phyloP scores from a whole-genome alignment of 2,329 filamentous ascomycete species.

The Eurotiales sp. region DNA sequence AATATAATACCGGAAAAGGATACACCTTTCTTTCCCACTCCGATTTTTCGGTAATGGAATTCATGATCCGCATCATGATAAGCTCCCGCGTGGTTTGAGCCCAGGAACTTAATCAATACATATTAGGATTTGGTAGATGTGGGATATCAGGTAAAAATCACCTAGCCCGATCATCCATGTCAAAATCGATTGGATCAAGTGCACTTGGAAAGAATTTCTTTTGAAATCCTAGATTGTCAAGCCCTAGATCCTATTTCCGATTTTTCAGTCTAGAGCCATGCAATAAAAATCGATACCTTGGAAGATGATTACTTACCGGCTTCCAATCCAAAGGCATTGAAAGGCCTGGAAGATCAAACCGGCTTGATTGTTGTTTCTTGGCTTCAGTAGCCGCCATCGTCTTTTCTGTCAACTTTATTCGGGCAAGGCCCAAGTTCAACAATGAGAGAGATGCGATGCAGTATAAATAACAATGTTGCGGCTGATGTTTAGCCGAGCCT shows the following conservation, averaged over 20 bases:
- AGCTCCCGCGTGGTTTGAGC: conserved; percentile 33
- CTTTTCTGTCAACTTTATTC: no score
- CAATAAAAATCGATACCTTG: neutral
- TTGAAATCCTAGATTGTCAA: no score
- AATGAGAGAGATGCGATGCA: no score
- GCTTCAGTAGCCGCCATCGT: no score
- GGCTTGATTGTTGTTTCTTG: neutral
- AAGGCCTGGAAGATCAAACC: neutral
- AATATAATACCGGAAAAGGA: no score
- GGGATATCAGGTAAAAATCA: no score
- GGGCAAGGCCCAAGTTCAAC: no score
- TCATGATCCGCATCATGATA: conserved; percentile 37
- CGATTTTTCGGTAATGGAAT: conserved; percentile 33
- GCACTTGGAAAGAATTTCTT: conserved; percentile 24
- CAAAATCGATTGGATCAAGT: conserved; percentile 20
- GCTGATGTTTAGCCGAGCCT: no score
- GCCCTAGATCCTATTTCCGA: neutral
- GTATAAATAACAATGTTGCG: no score
- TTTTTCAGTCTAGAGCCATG: neutral
- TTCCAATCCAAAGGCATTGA: neutral
- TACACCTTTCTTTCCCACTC: conserved; percentile 7
- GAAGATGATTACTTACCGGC: neutral
- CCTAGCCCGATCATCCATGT: no score
- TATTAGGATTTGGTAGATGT: no score
- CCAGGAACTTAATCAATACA: conserved; percentile 14